These are phyloP conservation scores for Lasiosphaeris hirsuta DNA, from an alignment of 495 filamentous ascomycete genomes.

Conservation along the genomic window DNA sequence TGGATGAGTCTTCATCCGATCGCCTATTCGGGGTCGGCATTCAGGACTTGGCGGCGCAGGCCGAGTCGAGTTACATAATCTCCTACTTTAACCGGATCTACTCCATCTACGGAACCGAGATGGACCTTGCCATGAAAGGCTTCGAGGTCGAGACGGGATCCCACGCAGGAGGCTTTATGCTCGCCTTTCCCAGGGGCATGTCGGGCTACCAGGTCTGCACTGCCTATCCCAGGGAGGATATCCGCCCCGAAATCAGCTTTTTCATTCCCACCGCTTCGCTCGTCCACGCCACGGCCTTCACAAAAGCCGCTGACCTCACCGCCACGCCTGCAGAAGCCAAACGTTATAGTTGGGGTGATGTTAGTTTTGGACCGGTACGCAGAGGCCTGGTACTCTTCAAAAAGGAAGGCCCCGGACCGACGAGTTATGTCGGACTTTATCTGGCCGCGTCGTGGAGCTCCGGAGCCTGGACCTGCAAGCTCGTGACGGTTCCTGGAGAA, in stretches of 20 bases:
- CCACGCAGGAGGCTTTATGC: conserved; percentile 16
- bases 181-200: conserved; percentile 24
- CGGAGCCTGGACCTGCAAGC: conserved; percentile 14
- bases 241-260: conserved; percentile 20
- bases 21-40: background rate
- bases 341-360: too few species aligned
- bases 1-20: conserved; percentile 8
- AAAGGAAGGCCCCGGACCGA: background rate
- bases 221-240: conserved; percentile 10
- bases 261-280: conserved; percentile 13
- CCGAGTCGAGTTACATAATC: conserved; percentile 20
- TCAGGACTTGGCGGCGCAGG: conserved; percentile 15
- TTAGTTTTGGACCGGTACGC: background rate
- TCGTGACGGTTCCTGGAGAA: conserved; percentile 5
- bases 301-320: too few species aligned
- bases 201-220: conserved; percentile 9
- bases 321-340: too few species aligned
- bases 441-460: background rate
- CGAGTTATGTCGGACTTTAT: conserved; percentile 11
- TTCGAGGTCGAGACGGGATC: conserved; percentile 11
- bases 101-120: conserved; percentile 22
- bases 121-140: conserved; percentile 25
- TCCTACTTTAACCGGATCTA: conserved; percentile 26
- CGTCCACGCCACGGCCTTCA: background rate
- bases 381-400: conserved; percentile 18